A percentile compares a stretch with the other conserved stretches of the same genome.
Evolutionary conservation across 2,329 filamentous ascomycete genomes (phyloP).

Genomic region (Fusarium lyarnte): DNA sequence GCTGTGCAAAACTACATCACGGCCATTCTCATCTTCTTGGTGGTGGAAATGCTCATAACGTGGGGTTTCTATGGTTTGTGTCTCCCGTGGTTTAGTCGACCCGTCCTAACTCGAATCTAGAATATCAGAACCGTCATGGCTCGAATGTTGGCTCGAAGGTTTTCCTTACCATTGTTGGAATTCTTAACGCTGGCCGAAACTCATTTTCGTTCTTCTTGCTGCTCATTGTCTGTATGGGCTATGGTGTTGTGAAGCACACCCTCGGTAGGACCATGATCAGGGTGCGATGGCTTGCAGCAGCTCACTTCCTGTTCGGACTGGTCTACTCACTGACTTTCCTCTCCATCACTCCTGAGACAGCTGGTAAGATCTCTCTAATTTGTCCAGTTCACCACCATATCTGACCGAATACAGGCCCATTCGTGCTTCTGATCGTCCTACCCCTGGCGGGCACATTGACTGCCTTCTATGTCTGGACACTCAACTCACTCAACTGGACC

Average conservation of each 20-base stretch:
- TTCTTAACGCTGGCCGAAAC: conserved; percentile 92
- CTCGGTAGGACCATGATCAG: conserved; percentile 94
- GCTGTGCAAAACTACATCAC: conserved; percentile 99
- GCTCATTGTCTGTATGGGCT: conserved; percentile 99
- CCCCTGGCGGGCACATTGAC: conserved; percentile 92
- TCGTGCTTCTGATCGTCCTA: conserved; percentile 92
- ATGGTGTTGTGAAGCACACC: conserved; percentile 94
- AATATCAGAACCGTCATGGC: conserved; percentile 92
- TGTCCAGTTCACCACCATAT: neutral
- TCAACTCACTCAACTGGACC: conserved; percentile 92
- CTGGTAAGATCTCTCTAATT: conserved; percentile 58
- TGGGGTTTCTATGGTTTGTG: conserved; percentile 93
- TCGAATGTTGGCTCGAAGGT: conserved; percentile 84
- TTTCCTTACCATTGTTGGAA: conserved; percentile 88
- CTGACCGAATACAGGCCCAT: conserved; percentile 67
- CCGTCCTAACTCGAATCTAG: conserved; percentile 57
- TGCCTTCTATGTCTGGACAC: conserved; percentile 97
- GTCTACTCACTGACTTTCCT: conserved; percentile 93
- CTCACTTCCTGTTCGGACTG: conserved; percentile 93
- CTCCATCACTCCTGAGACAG: conserved; percentile 86
- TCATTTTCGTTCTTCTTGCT: conserved; percentile 98
- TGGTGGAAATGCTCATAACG: conserved; percentile 96
- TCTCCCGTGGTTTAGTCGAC: neutral
- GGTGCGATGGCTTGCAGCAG: conserved; percentile 88
- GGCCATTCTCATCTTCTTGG: conserved; percentile 91